Evolutionary conservation across 805 yeast genomes (phyloP).

Genomic region (Kluyveromyces starmeri): DNA sequence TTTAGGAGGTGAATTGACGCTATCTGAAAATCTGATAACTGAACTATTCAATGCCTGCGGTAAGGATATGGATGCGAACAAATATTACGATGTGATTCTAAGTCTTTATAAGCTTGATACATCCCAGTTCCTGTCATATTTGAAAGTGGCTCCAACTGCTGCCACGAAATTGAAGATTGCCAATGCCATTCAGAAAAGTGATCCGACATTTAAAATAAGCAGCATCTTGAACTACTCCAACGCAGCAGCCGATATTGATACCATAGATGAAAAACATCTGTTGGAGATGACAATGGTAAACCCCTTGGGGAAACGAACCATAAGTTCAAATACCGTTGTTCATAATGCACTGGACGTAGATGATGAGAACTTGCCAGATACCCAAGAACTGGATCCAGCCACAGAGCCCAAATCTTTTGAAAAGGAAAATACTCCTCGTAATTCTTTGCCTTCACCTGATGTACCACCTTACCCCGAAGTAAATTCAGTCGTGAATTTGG

Average conservation of each 20-base stretch:
- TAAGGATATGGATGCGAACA: conserved; percentile 19
- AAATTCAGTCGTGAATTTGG: too few relatives aligned
- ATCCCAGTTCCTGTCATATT: conserved; percentile 9
- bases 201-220: conserved; percentile 11
- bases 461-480: too few relatives aligned
- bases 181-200: conserved; percentile 20
- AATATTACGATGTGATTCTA: conserved; percentile 18
- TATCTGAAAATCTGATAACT: conserved; percentile 6
- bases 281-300: conserved; percentile 31
- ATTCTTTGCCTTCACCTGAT: too few relatives aligned
- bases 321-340: conserved; percentile 19
- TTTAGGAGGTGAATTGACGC: neutral
- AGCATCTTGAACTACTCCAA: conserved; percentile 4
- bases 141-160: conserved; percentile 13
- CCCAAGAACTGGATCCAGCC: too few relatives aligned
- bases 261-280: conserved; percentile 13
- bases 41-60: conserved; percentile 21
- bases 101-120: conserved; percentile 11
- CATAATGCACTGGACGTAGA: conserved; percentile 11
- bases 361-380: too few relatives aligned
- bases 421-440: too few relatives aligned
- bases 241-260: neutral
- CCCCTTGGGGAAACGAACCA: conserved; percentile 15
- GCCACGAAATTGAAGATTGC: conserved; percentile 23
- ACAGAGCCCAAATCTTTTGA: too few relatives aligned